Conservation (phyloP, 305 asterid genomes). For the Euphrasia arctica region DNA sequence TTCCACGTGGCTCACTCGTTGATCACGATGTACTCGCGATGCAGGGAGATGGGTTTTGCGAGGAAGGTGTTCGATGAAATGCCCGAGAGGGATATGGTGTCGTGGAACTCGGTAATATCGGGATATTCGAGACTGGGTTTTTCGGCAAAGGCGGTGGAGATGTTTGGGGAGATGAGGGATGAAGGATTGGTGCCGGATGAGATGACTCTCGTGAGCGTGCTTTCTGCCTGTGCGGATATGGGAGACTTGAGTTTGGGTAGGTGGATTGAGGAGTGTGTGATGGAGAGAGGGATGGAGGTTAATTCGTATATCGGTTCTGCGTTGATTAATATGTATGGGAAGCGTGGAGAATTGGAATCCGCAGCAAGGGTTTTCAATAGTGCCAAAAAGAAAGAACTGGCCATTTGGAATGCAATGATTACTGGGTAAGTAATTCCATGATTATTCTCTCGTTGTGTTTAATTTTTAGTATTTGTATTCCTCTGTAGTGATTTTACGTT, state of each 20-base stretch:
- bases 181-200: constrained; percentile 64
- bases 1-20: constrained; percentile 67
- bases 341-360: constrained; percentile 75
- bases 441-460: background rate
- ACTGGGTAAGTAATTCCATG: constrained; percentile 48
- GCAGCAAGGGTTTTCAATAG: constrained; percentile 55
- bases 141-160: constrained; percentile 52
- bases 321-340: constrained; percentile 68
- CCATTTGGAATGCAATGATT: constrained; percentile 86
- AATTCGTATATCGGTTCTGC: constrained; percentile 72
- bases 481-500: background rate
- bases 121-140: constrained; percentile 62
- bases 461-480: background rate
- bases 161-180: constrained; percentile 58
- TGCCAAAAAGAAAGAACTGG: constrained; percentile 46
- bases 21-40: constrained; percentile 67
- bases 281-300: constrained; percentile 38
- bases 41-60: constrained; percentile 45
- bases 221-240: constrained; percentile 71
- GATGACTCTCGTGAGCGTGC: constrained; percentile 74
- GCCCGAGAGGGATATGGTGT: constrained; percentile 56
- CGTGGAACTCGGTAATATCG: constrained; percentile 76
- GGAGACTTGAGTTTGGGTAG: constrained; percentile 62
- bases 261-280: constrained; percentile 47
- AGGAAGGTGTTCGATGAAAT: constrained; percentile 72